Base-by-base conservation (phyloP, 306 rosid genomes). In the Cicer arietinum region DNA sequence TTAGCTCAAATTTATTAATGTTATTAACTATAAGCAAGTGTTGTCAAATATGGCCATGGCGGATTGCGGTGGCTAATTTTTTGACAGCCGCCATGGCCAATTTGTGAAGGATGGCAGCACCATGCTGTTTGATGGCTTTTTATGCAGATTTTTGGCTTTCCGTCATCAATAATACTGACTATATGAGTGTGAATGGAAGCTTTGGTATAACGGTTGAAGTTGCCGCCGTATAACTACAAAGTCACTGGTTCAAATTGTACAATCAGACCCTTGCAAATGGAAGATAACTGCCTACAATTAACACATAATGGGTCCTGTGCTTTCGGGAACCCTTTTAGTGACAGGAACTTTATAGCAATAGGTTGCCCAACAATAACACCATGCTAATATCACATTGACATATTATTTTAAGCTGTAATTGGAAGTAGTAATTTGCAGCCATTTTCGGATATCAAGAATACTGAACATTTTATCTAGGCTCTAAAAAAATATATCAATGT, bases 371-470 rank as follows among this genome's bases (percentile, higher is more conserved):
- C 18, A 67, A 44, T 52, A 3, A 37, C 16, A 37, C 16, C 10
- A 37, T 35, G 8, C 47, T 77, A 56, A 62, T 35, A 54, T 17
- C 46, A 44, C 67, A 69, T 12, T 52, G 16, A 20, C 59, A 18
- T 57, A 57, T 39, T 53, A 65, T 53, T 52, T 22, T 18, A 59
- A 25, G 37, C 7, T 10, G 2, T 61, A 45, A 16, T 6, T 17
- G 42, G 67, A 75, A 51, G 71, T 64, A 58, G 12, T 7, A 59
- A 10, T 41, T 70, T 37, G 37, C 59, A 58, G 70, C 17, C 47
- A 63, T 79, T 71, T 35, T 39, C 4, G 40, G 59, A 67, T 22
- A 68, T n/a, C 65, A 67, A 54, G 6, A 56, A 37, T 12, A 5
- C 48, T 54, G 12, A 54, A 73, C 17, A 37, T 61, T 47, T 42